Conservation (phyloP, 2,329 filamentous ascomycete genomes). For the Lachnellula arida region DNA sequence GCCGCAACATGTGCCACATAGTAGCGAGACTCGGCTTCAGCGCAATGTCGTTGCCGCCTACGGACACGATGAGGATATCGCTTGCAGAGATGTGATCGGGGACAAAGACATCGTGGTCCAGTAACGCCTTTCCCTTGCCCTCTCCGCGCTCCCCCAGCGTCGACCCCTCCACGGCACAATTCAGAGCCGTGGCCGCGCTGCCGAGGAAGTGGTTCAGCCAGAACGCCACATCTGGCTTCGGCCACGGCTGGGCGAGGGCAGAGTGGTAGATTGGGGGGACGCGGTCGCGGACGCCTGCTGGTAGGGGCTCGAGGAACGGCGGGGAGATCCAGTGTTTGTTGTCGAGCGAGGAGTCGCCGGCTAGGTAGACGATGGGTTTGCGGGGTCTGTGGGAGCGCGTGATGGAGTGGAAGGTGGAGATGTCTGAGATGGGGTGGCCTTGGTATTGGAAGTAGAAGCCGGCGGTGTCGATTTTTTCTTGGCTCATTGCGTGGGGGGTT, state of each 20-base stretch:
- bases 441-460: constrained; percentile 16
- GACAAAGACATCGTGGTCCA: constrained; percentile 15
- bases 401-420: constrained; percentile 9
- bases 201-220: constrained; percentile 18
- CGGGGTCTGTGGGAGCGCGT: constrained; percentile 6
- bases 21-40: constrained; percentile 15
- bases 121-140: background rate
- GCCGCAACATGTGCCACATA: constrained; percentile 12
- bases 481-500: constrained; percentile 1
- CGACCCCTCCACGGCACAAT: constrained; percentile 16
- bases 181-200: constrained; percentile 10
- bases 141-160: constrained; percentile 6
- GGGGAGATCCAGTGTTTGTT: constrained; percentile 19
- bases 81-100: constrained; percentile 12
- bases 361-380: constrained; percentile 15
- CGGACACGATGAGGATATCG: constrained; percentile 16
- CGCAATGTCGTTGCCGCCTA: constrained; percentile 18
- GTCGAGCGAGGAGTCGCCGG: constrained; percentile 16
- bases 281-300: background rate
- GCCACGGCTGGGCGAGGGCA: constrained; percentile 12
- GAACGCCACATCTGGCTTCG: constrained; percentile 17
- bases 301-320: constrained; percentile 9
- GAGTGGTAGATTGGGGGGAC: constrained; percentile 15
- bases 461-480: constrained; percentile 12
- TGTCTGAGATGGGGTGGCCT: constrained; percentile 13